phyloP scores from a whole-genome alignment of 2,329 filamentous ascomycete genomes.

The Neonectria sp. region DNA sequence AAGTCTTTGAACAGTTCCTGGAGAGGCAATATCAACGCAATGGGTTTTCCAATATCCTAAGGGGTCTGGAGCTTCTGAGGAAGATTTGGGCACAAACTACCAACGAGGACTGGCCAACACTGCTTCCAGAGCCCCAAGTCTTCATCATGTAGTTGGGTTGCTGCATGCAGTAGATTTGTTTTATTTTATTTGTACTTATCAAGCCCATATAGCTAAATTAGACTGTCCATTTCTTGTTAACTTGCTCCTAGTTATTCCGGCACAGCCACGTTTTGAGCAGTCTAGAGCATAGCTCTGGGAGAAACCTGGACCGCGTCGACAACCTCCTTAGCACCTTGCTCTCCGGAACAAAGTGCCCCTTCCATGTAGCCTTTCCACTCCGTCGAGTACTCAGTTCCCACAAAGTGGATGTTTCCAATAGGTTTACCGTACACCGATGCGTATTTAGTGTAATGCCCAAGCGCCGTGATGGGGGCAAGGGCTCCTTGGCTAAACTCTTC shows the following conservation, averaged over 20 bases:
- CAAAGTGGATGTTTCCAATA: slow-evolving; percentile 62
- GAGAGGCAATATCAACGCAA: slow-evolving; percentile 35
- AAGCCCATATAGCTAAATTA: too few species aligned
- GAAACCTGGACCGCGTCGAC: slow-evolving; percentile 35
- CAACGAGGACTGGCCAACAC: slow-evolving; percentile 38
- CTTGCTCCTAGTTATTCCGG: too few species aligned
- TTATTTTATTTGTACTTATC: neutral
- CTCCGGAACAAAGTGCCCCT: slow-evolving; percentile 62
- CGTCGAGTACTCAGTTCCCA: slow-evolving; percentile 63
- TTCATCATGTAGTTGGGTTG: slow-evolving; percentile 45
- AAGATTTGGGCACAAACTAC: slow-evolving; percentile 36
- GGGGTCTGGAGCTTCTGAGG: slow-evolving; percentile 38
- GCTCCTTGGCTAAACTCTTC: slow-evolving; percentile 53
- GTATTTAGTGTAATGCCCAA: slow-evolving; percentile 49
- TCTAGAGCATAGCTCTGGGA: slow-evolving; percentile 5
- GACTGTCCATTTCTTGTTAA: too few species aligned
- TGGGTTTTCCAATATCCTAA: slow-evolving; percentile 42
- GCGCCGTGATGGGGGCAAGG: slow-evolving; percentile 51
- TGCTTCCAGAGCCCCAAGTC: slow-evolving; percentile 39
- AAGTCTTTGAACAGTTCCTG: slow-evolving; percentile 38
- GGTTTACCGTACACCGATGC: slow-evolving; percentile 50
- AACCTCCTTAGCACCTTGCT: slow-evolving; percentile 60
- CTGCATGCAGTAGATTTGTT: neutral
- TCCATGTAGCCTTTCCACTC: slow-evolving; percentile 70
- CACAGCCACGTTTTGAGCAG: too few species aligned